Evolutionary conservation across 345 rosid species (phyloP).

Genomic region (Euphorbia lathyris): DNA sequence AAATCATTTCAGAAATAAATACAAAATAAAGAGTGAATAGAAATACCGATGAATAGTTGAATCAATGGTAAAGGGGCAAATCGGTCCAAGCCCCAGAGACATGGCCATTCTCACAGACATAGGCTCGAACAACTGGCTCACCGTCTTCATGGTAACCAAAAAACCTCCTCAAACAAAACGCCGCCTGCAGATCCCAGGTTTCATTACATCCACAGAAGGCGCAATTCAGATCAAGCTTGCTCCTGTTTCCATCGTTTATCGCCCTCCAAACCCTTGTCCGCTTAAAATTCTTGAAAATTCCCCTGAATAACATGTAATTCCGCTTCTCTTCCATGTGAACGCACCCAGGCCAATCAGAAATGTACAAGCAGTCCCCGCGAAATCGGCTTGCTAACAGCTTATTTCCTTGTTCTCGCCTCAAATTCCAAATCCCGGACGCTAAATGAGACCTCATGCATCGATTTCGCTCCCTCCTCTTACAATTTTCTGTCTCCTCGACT

Average conservation of each 20-base stretch:
- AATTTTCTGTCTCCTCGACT: slow-evolving; percentile 27
- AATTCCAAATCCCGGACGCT: slow-evolving; percentile 68
- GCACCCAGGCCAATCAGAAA: slow-evolving; percentile 96
- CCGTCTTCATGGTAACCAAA: slow-evolving; percentile 90
- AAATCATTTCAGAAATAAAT: too few relatives aligned
- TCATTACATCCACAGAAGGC: slow-evolving; percentile 72
- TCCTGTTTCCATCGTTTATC: slow-evolving; percentile 60
- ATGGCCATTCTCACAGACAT: slow-evolving; percentile 94
- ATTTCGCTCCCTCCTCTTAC: slow-evolving; percentile 49
- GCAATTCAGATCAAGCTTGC: slow-evolving; percentile 61
- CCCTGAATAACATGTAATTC: slow-evolving; percentile 86
- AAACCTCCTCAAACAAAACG: slow-evolving; percentile 79
- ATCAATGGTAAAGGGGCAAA: slow-evolving; percentile 55
- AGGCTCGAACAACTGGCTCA: slow-evolving; percentile 93
- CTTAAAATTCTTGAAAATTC: slow-evolving; percentile 86
- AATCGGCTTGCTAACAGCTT: slow-evolving; percentile 88
- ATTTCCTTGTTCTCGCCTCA: slow-evolving; percentile 84
- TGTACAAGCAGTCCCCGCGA: slow-evolving; percentile 75
- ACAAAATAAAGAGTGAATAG: background rate
- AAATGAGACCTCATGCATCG: slow-evolving; percentile 59
- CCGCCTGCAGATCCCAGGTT: slow-evolving; percentile 88
- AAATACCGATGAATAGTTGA: background rate
- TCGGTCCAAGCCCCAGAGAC: slow-evolving; percentile 96
- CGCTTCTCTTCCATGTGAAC: slow-evolving; percentile 77
- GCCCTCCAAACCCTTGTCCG: slow-evolving; percentile 83